A percentile compares a stretch with the other conserved stretches of the same genome.
Evolutionary conservation across 108 stramenopile species (phyloP).

Genomic region (Poteriospumella lacustris): DNA sequence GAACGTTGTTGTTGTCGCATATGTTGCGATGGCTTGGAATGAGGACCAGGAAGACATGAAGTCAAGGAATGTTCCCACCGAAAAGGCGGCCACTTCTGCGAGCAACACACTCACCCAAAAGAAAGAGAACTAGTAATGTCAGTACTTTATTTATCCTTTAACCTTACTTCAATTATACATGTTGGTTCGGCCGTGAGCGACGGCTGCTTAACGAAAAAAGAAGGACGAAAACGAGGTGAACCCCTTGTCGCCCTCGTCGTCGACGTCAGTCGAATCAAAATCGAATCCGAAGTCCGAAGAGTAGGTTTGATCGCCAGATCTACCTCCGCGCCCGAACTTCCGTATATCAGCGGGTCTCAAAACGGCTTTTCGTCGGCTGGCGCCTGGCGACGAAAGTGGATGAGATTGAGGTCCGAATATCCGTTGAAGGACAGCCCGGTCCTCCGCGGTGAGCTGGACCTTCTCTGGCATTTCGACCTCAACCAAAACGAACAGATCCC

Average conservation of each 20-base stretch:
- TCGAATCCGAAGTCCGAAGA: no score
- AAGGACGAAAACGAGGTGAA: not conserved
- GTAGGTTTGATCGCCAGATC: not conserved
- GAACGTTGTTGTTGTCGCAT: not conserved
- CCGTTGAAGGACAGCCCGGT: not conserved
- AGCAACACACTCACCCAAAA: no score
- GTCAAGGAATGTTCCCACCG: no score
- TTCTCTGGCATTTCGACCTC: not conserved
- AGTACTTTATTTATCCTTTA: not conserved
- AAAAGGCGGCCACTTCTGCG: no score
- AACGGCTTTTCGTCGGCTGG: not conserved
- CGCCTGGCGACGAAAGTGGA: not conserved
- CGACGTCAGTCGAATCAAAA: not conserved
- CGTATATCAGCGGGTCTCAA: not conserved
- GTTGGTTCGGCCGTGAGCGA: not conserved
- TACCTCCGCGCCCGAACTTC: not conserved
- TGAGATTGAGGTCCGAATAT: not conserved
- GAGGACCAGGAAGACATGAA: constrained; percentile 11
- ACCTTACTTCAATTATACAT: not conserved
- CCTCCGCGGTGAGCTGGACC: not conserved
- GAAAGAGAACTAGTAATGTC: no score
- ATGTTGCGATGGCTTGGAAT: constrained; percentile 22
- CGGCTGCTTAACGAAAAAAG: not conserved
- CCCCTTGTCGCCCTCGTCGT: not conserved
- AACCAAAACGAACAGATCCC: not conserved